These are phyloP conservation scores for Alternaria triticimaculans DNA, from an alignment of 2,329 filamentous ascomycete genomes.

Conservation along the genomic window DNA sequence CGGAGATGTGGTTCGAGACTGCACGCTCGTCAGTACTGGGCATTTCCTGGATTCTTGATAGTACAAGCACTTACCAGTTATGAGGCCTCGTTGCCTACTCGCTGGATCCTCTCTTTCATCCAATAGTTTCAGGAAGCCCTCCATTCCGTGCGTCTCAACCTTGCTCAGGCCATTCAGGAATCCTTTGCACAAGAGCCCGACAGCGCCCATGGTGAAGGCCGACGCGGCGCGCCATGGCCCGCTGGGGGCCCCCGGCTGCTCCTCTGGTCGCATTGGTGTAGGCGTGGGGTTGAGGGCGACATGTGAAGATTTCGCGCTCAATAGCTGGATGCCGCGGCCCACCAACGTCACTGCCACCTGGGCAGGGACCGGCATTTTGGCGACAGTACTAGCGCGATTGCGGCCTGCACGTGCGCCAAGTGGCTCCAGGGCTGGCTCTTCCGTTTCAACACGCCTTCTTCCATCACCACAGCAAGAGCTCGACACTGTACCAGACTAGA, in stretches of 20 bases:
- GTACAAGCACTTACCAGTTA: slow-evolving; percentile 71
- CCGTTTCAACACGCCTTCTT: neutral
- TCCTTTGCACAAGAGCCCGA: slow-evolving; percentile 71
- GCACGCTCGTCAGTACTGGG: slow-evolving; percentile 21
- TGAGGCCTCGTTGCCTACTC: slow-evolving; percentile 74
- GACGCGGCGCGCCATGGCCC: slow-evolving; percentile 76
- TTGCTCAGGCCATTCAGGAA: slow-evolving; percentile 79
- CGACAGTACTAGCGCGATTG: slow-evolving; percentile 17
- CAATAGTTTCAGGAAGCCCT: slow-evolving; percentile 75
- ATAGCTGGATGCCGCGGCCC: slow-evolving; percentile 11
- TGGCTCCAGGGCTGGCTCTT: slow-evolving; percentile 19
- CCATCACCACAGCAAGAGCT: neutral
- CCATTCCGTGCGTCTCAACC: slow-evolving; percentile 77
- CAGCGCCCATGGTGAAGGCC: slow-evolving; percentile 74
- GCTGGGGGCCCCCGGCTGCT: slow-evolving; percentile 61
- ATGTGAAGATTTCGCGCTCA: slow-evolving; percentile 24
- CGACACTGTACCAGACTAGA: neutral
- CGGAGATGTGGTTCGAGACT: slow-evolving; percentile 89
- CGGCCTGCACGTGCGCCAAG: slow-evolving; percentile 10
- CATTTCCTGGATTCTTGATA: neutral
- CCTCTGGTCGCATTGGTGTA: slow-evolving; percentile 50
- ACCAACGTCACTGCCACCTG: slow-evolving; percentile 27
- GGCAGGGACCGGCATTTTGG: slow-evolving; percentile 22
- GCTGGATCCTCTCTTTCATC: slow-evolving; percentile 74
- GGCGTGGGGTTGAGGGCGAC: slow-evolving; percentile 15